Evolutionary conservation across 495 filamentous ascomycete species (phyloP), one percentile per base, ranked within the genome.

Genomic region (Letharia columbiana): DNA sequence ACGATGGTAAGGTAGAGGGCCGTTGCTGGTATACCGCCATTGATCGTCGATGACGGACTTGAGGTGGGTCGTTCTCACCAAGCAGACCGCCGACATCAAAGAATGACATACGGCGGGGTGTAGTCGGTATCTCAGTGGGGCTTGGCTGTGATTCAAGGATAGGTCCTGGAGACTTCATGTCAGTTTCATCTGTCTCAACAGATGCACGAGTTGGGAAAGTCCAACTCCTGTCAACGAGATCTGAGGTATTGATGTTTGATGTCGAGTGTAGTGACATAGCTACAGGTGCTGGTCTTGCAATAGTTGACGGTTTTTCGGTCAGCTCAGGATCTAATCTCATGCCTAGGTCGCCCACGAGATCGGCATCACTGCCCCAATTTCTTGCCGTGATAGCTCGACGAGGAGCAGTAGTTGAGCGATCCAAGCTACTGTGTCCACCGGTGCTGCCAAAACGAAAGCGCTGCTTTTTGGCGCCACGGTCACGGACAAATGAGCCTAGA

Each of bases 331-430:
- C 77, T 23, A 87, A 77, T 31, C 86, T 78, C 20, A 89, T 82
- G n/a, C 91, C 90, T 42, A 92, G 50, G 69, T 85, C 89, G 18
- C 84, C 78, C 1, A 88, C 89, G 6, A 95, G 79, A 71, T 93
- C 90, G 58, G 89, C 88, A 72, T 95, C 91, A 68, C 87, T 91
- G 10, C 89, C 90, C 90, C 90, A 93, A 67, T 86, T 82, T 59
- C 83, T 77, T 31, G 83, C 77, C n/a, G 81, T 82, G 63, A 82
- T 71, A 13, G 77, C 81, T 5, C 83, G 75, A 23, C 80, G 75
- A 42, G 73, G 73, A n/a, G 72, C 71, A 20, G 75, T 71, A 7
- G 77, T 79, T 40, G 78, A 72, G 56, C 79, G 80, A 31, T 84
- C 83, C 47, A 83, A 71, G 69, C 78, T 83, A 67, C 84, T 79